These are phyloP conservation scores for Dendrobium catenatum DNA, from an alignment of 106 monocot species.

Conservation along the genomic window DNA sequence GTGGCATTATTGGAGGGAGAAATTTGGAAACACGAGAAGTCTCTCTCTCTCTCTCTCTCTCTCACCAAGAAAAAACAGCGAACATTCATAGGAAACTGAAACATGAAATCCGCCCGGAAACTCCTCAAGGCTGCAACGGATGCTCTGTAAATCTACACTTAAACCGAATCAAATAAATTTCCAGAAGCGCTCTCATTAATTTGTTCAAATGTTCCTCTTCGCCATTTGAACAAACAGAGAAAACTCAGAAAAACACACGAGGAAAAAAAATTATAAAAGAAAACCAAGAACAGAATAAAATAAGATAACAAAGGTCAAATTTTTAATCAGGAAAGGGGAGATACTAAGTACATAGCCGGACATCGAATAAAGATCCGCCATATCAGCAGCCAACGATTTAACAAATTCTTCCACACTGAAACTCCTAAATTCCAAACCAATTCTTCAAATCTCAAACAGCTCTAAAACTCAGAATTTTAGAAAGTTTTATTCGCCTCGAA, in stretches of 20 bases:
- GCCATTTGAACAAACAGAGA: not conserved
- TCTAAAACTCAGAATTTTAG: not conserved
- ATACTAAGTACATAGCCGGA: too few species aligned
- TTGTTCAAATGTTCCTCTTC: not conserved
- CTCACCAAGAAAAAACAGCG: not conserved
- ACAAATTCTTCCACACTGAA: not conserved
- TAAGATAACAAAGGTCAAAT: not conserved
- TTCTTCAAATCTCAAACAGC: not conserved
- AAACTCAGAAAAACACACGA: not conserved
- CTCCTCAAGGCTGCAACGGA: not conserved
- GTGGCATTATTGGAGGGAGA: not conserved
- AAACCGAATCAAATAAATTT: not conserved
- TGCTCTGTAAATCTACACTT: too few species aligned
- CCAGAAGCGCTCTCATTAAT: not conserved
- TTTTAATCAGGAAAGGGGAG: not conserved
- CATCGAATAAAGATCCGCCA: too few species aligned
- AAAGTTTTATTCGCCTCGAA: not conserved
- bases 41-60: too few species aligned
- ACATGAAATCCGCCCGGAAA: not conserved
- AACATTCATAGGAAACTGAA: not conserved
- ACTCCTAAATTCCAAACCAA: not conserved
- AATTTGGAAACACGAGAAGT: too few species aligned
- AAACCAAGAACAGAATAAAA: not conserved
- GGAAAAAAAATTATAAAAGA: not conserved
- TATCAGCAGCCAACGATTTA: not conserved